A percentile compares a stretch with the other conserved stretches of the same genome.
These are phyloP conservation scores for Notholithocarpus densiflorus DNA, from an alignment of 306 rosid genomes.

Conservation along the genomic window DNA sequence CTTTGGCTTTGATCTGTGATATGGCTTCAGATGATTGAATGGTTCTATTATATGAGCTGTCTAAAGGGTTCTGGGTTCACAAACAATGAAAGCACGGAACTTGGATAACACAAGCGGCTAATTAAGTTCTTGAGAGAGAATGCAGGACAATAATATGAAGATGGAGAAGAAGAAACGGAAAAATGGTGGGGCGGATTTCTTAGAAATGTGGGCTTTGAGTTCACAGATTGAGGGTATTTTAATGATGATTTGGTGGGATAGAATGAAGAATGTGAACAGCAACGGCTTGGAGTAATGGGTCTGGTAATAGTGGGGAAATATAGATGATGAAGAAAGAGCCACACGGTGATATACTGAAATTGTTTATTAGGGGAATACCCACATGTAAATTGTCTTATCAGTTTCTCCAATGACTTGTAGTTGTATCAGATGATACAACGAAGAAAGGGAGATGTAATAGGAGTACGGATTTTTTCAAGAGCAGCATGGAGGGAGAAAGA, in stretches of 20 bases:
- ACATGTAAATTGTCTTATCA: too few species aligned
- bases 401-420: too few species aligned
- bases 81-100: slow-evolving; percentile 78
- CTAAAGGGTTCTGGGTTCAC: slow-evolving; percentile 75
- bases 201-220: slow-evolving; percentile 15
- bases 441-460: too few species aligned
- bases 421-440: too few species aligned
- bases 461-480: too few species aligned
- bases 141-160: slow-evolving; percentile 9
- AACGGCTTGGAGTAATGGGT: slow-evolving; percentile 54
- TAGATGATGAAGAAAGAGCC: background rate
- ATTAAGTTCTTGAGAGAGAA: slow-evolving; percentile 50
- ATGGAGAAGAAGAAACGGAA: slow-evolving; percentile 5
- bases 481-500: too few species aligned
- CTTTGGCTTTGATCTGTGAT: too few species aligned
- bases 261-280: slow-evolving; percentile 46
- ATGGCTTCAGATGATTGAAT: too few species aligned
- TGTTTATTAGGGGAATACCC: too few species aligned
- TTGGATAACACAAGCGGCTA: slow-evolving; percentile 68
- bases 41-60: slow-evolving; percentile 47
- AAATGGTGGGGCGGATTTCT: slow-evolving; percentile 33
- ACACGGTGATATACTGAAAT: too few species aligned
- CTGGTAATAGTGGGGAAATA: slow-evolving; percentile 20
- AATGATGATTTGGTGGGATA: slow-evolving; percentile 9
- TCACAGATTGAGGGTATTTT: slow-evolving; percentile 16